Base-by-base conservation (phyloP, 1,284 basidiomycete species). In the Naganishia liquefaciens region DNA sequence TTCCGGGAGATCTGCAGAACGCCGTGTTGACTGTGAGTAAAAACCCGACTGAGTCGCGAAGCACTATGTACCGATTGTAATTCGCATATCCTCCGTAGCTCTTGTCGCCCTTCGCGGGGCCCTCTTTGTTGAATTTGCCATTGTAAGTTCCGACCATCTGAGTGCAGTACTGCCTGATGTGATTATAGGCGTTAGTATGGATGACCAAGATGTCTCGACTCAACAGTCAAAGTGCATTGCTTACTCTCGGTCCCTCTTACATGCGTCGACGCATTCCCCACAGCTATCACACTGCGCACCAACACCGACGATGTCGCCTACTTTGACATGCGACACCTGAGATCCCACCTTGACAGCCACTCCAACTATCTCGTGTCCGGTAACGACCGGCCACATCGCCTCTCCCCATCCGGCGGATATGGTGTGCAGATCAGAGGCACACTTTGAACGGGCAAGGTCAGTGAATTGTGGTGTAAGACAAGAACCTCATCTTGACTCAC, bases 221-320 rank as follows among this genome's bases (percentile, higher is more conserved):
- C 75, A 76, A 51, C 15, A 19, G 9, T 11, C 17, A n/a, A 49
- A 37, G 2, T 4, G 13, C 5, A 13, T 1, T 15, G 28, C 55
- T 37, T 19, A 60, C 57, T 80, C 79, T 68, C 78, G 63, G 76
- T 72, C 70, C n/a, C 71, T 69, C 51, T 76, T 72, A 75, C 82
- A 83, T 0, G 57, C 57, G 17, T 75, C 74, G 6, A 67, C 63
- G 70, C 82, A 83, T 62, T 75, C 68, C 52, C 72, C 64, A 71
- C 80, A 81, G 19, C 70, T 73, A 68, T 80, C 80, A 62, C 75
- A 77, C 70, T 82, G 81, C 2, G 82, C 81, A 28, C 82, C 82
- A 27, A 83, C 77, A 58, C 82, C 82, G 53, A 79, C 81, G 4
- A 79, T 69, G 68, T 82, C 80, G 52, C 82, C 82, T 28, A 72